Conservation (phyloP, 805 yeast genomes). For the Nakazawaea sp. region DNA sequence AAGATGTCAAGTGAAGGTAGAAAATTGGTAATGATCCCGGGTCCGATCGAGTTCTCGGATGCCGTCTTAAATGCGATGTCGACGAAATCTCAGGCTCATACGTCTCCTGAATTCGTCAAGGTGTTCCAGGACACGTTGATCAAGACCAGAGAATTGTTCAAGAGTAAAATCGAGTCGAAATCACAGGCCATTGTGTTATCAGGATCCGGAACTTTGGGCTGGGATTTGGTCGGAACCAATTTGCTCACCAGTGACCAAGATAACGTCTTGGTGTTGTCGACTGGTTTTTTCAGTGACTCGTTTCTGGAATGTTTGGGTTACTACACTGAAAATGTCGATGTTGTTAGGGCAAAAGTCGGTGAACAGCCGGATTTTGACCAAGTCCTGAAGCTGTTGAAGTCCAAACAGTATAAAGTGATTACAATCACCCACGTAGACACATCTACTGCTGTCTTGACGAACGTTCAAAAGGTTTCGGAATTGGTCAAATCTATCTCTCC, state of each 20-base stretch:
- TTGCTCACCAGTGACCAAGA: constrained; percentile 56
- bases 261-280: constrained; percentile 71
- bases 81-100: constrained; percentile 83
- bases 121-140: constrained; percentile 65
- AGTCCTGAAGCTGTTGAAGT: constrained; percentile 48
- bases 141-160: constrained; percentile 68
- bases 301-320: constrained; percentile 70
- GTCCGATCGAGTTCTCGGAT: constrained; percentile 60
- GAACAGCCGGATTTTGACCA: constrained; percentile 51
- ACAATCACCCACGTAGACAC: constrained; percentile 96
- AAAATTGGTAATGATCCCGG: constrained; percentile 28
- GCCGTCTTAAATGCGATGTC: constrained; percentile 74
- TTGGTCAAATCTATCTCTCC: constrained; percentile 65
- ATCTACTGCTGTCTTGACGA: constrained; percentile 85
- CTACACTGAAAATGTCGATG: constrained; percentile 74
- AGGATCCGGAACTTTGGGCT: constrained; percentile 93
- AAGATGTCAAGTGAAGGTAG: constrained; percentile 12
- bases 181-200: constrained; percentile 79
- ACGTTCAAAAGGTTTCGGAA: constrained; percentile 55
- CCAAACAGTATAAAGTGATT: constrained; percentile 53
- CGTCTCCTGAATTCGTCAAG: constrained; percentile 73
- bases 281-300: constrained; percentile 85
- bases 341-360: constrained; percentile 68
- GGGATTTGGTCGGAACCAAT: constrained; percentile 87
- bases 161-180: constrained; percentile 46